Evolutionary conservation across 177 flowering plant species (phyloP), one percentile per base, ranked within the genome.

Genomic region (Vitis hybrid): DNA sequence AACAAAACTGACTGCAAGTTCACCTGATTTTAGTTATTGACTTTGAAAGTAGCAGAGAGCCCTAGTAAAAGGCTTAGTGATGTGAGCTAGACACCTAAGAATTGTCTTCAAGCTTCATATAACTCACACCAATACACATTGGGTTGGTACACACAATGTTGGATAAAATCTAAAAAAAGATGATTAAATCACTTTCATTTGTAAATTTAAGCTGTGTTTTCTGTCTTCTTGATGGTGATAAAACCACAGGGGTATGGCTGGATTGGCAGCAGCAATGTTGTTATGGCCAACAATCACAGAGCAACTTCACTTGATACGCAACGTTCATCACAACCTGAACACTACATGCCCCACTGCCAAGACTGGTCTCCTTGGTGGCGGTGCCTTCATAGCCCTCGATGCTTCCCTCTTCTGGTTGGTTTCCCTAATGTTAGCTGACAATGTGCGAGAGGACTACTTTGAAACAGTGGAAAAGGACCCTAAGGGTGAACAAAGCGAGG

Each of bases 341-440:
- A 75, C 83, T 4, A 62, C 5, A 0, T 94, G 98, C 87, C 94
- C 97, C 1, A 94, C 98, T 17, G 98, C 98, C n/a, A 94, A 93
- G 83, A 91, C 98, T 11, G 98, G 98, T 9, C 85, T 93, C 21
- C 84, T 94, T 19, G 98, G 98, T 34, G 98, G 98, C 11, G 97
- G 97, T 70, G 98, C 98, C 1, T 93, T 94, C 74, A 63, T 93
- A 14, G 83, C 97, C 51, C 91, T 94, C 10, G 95, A 91, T 73
- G 76, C 97, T 2, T 64, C 85, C 12, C 91, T 94, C 62, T 78
- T 89, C 67, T 89, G 93, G 93, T 63, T 89, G 75, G 83, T 89
- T 18, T 76, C 87, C 11, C 83, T 87, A 19, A 85, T 89, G 91
- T 56, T 89, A 51, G 87, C 91, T 12, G 77, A 77, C 72, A 88